Conservation (phyloP, 352 stramenopile species). For the Thalassiosira mediterranea region DNA sequence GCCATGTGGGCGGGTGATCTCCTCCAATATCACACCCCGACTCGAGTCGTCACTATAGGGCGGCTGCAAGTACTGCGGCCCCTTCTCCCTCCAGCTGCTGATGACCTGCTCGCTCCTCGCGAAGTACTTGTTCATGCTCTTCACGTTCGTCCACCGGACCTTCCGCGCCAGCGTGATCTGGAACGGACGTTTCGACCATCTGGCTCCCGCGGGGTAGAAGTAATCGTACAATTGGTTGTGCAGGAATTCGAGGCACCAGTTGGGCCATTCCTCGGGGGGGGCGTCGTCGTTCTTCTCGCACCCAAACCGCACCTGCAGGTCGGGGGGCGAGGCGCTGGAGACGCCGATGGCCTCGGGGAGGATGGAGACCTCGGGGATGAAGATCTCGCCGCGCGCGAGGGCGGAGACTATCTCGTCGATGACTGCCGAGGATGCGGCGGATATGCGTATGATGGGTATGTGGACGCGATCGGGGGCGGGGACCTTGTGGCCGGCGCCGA, state of each 20-base stretch:
- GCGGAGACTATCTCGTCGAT: slow-evolving; percentile 75
- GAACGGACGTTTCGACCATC: slow-evolving; percentile 80
- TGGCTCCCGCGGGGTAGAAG: slow-evolving; percentile 69
- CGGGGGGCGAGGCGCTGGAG: slow-evolving; percentile 70
- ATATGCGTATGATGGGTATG: slow-evolving; percentile 84
- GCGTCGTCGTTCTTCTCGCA: slow-evolving; percentile 84
- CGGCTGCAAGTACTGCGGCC: slow-evolving; percentile 80
- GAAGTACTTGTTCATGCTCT: slow-evolving; percentile 87
- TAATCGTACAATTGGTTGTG: slow-evolving; percentile 86
- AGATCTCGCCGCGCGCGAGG: slow-evolving; percentile 79
- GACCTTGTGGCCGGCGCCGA: slow-evolving; percentile 55
- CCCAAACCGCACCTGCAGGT: slow-evolving; percentile 80
- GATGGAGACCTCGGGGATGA: slow-evolving; percentile 83
- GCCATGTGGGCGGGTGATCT: slow-evolving; percentile 78
- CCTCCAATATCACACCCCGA: slow-evolving; percentile 68
- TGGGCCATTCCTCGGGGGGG: slow-evolving; percentile 81
- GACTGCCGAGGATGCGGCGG: slow-evolving; percentile 53
- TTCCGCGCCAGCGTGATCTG: slow-evolving; percentile 80
- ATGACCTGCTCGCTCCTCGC: slow-evolving; percentile 76
- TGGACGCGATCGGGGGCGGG: slow-evolving; percentile 74
- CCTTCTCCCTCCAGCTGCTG: slow-evolving; percentile 81
- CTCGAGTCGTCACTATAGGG: slow-evolving; percentile 61
- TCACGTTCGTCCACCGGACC: slow-evolving; percentile 83
- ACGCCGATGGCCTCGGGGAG: slow-evolving; percentile 78
- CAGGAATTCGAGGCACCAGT: slow-evolving; percentile 85